A percentile compares a stretch with the other conserved stretches of the same genome.
Evolutionary conservation across 202 grass and related monocot species (phyloP).

Genomic region (Zoysia matrella): DNA sequence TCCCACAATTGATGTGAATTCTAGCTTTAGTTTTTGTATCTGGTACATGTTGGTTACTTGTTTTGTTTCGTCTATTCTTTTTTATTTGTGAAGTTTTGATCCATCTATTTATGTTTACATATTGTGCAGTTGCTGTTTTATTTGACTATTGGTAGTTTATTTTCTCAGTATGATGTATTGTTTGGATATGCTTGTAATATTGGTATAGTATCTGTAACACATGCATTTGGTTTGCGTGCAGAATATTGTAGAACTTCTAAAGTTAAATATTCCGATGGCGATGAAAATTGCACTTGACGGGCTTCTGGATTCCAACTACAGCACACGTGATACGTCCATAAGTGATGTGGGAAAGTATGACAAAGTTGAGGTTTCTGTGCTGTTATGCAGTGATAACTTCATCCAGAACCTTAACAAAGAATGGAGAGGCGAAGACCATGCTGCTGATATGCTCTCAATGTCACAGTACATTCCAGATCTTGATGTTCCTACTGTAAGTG

Average conservation of each 20-base stretch:
- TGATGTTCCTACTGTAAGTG: constrained; percentile 84
- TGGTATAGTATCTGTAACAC: neutral
- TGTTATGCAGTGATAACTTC: constrained; percentile 74
- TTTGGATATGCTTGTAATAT: too few relatives aligned
- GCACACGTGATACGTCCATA: constrained; percentile 74
- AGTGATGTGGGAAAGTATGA: constrained; percentile 76
- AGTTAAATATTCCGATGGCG: constrained; percentile 87
- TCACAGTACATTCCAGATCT: constrained; percentile 71
- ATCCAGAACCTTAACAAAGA: constrained; percentile 82
- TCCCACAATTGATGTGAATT: neutral
- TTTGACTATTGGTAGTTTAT: neutral
- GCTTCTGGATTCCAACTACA: constrained; percentile 83
- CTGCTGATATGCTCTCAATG: constrained; percentile 78
- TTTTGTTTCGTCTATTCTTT: neutral
- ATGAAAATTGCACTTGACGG: constrained; percentile 96
- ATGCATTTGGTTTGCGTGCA: constrained; percentile 31
- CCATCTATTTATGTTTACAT: constrained; percentile 12
- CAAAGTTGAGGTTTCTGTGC: constrained; percentile 82
- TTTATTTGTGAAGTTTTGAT: too few relatives aligned
- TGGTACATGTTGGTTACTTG: constrained; percentile 1
- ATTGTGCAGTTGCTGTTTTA: constrained; percentile 5
- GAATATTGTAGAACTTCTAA: constrained; percentile 88
- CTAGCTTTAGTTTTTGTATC: neutral
- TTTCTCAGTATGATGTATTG: neutral
- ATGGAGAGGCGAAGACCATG: constrained; percentile 63